Evolutionary conservation across 192 early-diverging fungal genomes (phyloP).

Genomic region (Backusella tarrabulga): DNA sequence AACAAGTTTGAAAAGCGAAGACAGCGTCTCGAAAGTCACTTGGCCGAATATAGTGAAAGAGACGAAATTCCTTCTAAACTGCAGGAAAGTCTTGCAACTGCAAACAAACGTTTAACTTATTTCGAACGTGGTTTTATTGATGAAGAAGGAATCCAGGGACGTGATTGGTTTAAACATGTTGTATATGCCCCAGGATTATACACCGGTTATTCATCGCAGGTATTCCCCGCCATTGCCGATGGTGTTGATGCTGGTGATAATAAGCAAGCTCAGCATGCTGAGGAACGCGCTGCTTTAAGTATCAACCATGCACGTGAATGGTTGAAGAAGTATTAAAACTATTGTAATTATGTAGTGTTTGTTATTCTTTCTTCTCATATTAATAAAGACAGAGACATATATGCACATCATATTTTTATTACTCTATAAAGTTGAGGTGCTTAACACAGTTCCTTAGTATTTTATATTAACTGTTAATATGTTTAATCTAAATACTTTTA

Average conservation of each 20-base stretch:
- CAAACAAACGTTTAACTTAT: conserved; percentile 44
- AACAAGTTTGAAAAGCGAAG: conserved; percentile 6
- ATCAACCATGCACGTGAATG: conserved; percentile 19
- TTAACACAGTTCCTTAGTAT: too few relatives aligned
- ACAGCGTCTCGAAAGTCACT: conserved; percentile 33
- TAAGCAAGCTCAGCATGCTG: conserved; percentile 1
- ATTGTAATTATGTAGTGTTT: neutral
- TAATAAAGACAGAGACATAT: neutral
- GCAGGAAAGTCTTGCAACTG: conserved; percentile 29
- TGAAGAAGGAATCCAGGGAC: conserved; percentile 50
- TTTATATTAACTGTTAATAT: too few relatives aligned
- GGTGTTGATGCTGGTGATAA: conserved; percentile 24
- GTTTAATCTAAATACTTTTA: neutral
- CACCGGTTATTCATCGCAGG: conserved; percentile 48
- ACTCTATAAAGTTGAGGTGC: neutral
- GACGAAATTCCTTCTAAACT: conserved; percentile 18
- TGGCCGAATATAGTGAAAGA: conserved; percentile 34
- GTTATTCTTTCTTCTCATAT: neutral
- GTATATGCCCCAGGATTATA: conserved; percentile 53
- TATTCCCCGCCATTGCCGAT: conserved; percentile 56
- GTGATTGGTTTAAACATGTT: conserved; percentile 63
- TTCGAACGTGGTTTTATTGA: conserved; percentile 59
- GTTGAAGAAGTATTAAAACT: neutral
- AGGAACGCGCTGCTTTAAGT: conserved; percentile 11
- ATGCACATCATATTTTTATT: neutral